Evolutionary conservation across 2,329 filamentous ascomycete species (phyloP).

Genomic region (Penicillium aurantiogriseum): DNA sequence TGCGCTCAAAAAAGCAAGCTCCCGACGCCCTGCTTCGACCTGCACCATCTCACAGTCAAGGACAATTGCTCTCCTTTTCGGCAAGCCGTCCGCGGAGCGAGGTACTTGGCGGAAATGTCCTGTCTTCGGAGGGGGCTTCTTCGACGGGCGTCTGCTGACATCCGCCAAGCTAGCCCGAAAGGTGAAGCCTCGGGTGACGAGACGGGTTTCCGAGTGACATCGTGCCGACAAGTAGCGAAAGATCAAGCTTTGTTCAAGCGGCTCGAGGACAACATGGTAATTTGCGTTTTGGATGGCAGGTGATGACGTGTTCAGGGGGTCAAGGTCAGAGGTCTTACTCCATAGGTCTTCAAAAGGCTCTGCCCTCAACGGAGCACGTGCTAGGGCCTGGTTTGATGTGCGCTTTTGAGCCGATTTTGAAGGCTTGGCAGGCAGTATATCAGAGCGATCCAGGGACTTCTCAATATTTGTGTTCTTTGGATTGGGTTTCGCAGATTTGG

Average conservation of each 20-base stretch:
- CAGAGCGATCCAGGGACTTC: neutral
- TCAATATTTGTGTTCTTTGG: neutral
- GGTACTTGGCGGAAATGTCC: conserved; percentile 6
- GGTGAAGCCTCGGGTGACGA: neutral
- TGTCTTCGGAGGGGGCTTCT: neutral
- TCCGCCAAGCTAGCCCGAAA: neutral
- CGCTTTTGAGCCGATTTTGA: neutral
- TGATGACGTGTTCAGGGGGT: neutral
- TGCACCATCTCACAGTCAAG: conserved; percentile 54
- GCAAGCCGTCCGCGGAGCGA: neutral
- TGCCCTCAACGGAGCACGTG: neutral
- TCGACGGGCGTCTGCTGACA: neutral
- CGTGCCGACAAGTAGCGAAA: conserved; percentile 8
- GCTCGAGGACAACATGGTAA: neutral
- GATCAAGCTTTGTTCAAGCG: conserved; percentile 4
- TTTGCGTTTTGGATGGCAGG: neutral
- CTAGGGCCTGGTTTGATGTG: neutral
- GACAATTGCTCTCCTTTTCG: conserved; percentile 35
- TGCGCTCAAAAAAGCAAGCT: conserved; percentile 41
- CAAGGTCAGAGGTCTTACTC: neutral
- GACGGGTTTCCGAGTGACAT: conserved; percentile 6
- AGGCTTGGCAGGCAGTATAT: neutral
- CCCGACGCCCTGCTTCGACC: conserved; percentile 27
- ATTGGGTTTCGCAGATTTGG: neutral
- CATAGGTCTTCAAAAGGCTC: neutral